phyloP scores from a whole-genome alignment of 352 stramenopile genomes.

The Pythium volutum region DNA sequence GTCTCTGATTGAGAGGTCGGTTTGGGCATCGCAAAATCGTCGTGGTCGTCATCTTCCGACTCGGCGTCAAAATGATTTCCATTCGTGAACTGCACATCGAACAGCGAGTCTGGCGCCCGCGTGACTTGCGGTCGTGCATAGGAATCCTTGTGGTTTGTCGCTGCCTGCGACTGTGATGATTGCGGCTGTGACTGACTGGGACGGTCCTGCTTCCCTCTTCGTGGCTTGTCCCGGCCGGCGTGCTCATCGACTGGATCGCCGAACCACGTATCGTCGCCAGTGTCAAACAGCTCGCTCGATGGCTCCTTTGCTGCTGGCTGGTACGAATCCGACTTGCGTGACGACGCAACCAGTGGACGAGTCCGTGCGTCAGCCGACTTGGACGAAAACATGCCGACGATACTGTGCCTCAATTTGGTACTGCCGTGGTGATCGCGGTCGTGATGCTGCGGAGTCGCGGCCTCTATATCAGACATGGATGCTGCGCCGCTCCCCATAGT shows the following conservation, averaged over 20 bases:
- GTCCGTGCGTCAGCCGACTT: conserved; percentile 6
- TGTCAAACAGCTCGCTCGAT: conserved; percentile 42
- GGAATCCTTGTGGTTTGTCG: neutral
- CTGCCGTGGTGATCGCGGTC: neutral
- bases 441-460: neutral
- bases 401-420: conserved; percentile 8
- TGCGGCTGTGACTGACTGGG: neutral
- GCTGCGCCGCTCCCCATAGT: neutral
- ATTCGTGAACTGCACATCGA: conserved; percentile 24
- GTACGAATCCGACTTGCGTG: conserved; percentile 8
- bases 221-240: neutral
- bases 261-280: conserved; percentile 62
- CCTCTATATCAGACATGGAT: conserved; percentile 13
- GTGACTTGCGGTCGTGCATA: conserved; percentile 9
- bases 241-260: conserved; percentile 32
- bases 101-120: conserved; percentile 13
- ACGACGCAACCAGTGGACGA: neutral
- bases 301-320: neutral
- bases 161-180: neutral
- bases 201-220: neutral
- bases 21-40: conserved; percentile 15
- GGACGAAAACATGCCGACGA: conserved; percentile 18
- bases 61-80: conserved; percentile 12
- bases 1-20: conserved; percentile 2
- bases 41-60: conserved; percentile 1